Conservation (phyloP, 1,284 basidiomycete genomes). For the Moniliella sp. region DNA sequence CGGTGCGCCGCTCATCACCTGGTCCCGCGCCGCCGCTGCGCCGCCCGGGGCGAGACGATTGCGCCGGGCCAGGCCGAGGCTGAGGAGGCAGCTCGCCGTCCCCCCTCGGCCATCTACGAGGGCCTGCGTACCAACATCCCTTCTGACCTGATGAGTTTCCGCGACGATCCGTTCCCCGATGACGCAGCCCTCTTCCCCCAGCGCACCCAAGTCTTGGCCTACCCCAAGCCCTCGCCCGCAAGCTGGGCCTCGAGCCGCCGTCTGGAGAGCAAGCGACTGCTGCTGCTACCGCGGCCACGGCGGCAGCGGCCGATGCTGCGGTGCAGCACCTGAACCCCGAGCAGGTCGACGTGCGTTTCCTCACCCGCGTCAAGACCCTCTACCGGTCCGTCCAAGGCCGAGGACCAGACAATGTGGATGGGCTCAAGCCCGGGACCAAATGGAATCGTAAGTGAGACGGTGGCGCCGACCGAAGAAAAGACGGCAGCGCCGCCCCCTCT, state of each 20-base stretch:
- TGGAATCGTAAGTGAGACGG: neutral
- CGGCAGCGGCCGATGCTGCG: no score
- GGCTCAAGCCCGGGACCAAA: no score
- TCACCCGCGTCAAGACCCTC: constrained; percentile 32
- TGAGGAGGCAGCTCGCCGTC: constrained; percentile 1
- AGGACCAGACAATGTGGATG: no score
- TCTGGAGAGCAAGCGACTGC: no score
- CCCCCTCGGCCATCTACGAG: constrained; percentile 23
- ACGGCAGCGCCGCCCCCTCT: constrained; percentile 14
- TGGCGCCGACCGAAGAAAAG: neutral
- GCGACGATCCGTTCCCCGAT: constrained; percentile 8
- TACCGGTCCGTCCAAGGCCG: neutral
- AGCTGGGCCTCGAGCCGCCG: no score
- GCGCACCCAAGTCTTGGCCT: constrained; percentile 24
- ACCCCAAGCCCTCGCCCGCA: constrained; percentile 35
- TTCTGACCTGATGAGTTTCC: constrained; percentile 30
- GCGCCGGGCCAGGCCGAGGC: constrained; percentile 3
- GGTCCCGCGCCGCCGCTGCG: constrained; percentile 1
- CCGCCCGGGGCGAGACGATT: neutral
- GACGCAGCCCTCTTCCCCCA: constrained; percentile 7
- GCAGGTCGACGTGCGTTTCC: constrained; percentile 25
- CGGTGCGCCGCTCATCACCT: constrained; percentile 4
- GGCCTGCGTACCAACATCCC: constrained; percentile 30
- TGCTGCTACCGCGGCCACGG: no score
- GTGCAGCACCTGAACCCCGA: neutral